Percentiles rank a stretch among this genome's conserved stretches.
These are phyloP conservation scores for Ogataea paraovalis DNA, from an alignment of 805 yeast species.

Conservation along the genomic window DNA sequence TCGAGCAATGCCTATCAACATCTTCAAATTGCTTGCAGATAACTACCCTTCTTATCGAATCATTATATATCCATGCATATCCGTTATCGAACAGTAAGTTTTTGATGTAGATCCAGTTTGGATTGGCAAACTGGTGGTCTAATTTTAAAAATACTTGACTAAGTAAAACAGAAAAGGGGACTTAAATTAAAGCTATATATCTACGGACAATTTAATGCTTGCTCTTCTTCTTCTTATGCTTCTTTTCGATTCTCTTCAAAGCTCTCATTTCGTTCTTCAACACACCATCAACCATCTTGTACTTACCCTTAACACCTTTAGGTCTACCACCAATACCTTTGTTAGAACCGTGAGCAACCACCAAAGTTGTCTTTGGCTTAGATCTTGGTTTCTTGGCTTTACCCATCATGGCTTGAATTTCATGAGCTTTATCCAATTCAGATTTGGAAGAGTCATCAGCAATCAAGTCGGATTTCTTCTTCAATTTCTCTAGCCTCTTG, in stretches of 20 bases:
- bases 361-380: slow-evolving; percentile 82
- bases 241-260: slow-evolving; percentile 82
- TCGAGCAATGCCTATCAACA: too few species aligned
- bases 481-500: slow-evolving; percentile 78
- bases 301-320: slow-evolving; percentile 92
- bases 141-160: too few species aligned
- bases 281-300: slow-evolving; percentile 98
- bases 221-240: slow-evolving; percentile 54
- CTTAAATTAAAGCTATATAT: background rate
- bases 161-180: too few species aligned
- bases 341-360: slow-evolving; percentile 82
- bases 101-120: too few species aligned
- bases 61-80: too few species aligned
- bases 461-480: slow-evolving; percentile 88
- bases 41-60: too few species aligned
- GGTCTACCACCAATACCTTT: slow-evolving; percentile 93
- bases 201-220: background rate
- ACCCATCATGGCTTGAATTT: slow-evolving; percentile 80
- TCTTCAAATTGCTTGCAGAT: too few species aligned
- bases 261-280: slow-evolving; percentile 98
- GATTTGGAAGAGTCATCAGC: slow-evolving; percentile 83
- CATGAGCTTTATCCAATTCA: slow-evolving; percentile 93
- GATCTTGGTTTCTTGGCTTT: slow-evolving; percentile 63
- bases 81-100: too few species aligned
- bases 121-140: too few species aligned